phyloP scores from a whole-genome alignment of 2,329 filamentous ascomycete genomes.

The Domatiomyces catenatus region DNA sequence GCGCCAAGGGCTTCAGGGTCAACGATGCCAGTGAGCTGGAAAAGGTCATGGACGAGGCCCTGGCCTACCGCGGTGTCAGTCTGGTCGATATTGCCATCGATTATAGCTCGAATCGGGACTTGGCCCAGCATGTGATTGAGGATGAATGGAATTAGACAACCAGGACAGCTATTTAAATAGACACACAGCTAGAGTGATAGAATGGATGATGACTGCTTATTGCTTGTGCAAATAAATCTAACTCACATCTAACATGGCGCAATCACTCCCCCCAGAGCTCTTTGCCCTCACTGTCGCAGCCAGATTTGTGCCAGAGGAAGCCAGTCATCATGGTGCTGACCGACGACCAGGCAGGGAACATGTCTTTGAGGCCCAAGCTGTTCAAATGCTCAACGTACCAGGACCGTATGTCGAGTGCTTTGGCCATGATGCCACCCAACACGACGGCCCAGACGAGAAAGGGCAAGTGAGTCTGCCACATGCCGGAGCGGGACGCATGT shows the following conservation, averaged over 20 bases:
- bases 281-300: neutral
- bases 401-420: constrained; percentile 3
- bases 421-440: constrained; percentile 24
- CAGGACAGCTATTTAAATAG: too few species aligned
- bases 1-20: constrained; percentile 31
- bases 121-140: constrained; percentile 27
- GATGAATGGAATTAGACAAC: constrained; percentile 9
- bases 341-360: neutral
- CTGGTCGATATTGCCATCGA: constrained; percentile 35
- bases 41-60: constrained; percentile 29
- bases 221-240: neutral
- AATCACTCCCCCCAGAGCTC: neutral
- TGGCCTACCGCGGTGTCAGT: constrained; percentile 28
- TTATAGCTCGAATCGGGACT: constrained; percentile 28
- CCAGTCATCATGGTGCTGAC: neutral
- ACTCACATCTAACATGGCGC: neutral
- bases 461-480: constrained; percentile 18
- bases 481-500: constrained; percentile 8
- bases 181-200: neutral
- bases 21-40: constrained; percentile 27
- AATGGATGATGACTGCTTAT: neutral
- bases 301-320: neutral
- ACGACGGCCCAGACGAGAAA: constrained; percentile 23
- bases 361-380: neutral
- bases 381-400: neutral